Base-by-base conservation (phyloP, 2,329 filamentous ascomycete genomes). In the Raffaelea ambrosiae region DNA sequence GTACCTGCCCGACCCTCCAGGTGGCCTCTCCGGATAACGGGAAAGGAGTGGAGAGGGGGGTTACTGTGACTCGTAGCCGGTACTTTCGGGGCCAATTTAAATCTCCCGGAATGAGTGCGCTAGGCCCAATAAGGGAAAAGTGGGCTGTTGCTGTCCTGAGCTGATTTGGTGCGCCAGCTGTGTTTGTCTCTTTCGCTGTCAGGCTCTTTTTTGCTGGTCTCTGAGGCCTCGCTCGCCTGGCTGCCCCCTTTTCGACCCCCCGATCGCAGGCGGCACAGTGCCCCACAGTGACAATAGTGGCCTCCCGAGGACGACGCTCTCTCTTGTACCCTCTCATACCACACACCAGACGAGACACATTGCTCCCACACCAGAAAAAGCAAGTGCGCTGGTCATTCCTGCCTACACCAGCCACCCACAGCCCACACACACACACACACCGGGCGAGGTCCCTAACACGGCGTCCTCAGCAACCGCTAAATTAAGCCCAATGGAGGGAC, bases 51-150 rank as follows among this genome's bases (percentile, higher is more conserved):
- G 23, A 42, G 18, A n/a, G 26, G 20, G 40, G 16, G 5, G 11
- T 9, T 9, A 10, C 18, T 3, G 13, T 39, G 26, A 19, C 46
- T 31, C 45, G 53, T 53, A 54, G 35, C 23, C 22, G 43, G 46
- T 53, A 54, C 51, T 43, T 51, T 14, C 39, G 50, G 50, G 43
- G 40, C 44, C 50, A 50, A 44, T 51, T 48, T 52, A 52, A 56
- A 53, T 52, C 48, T 53, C 49, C 55, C 49, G 54, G 51, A 53
- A 54, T 51, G 43, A 51, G 39, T 3, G 31, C 2, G 47, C 52
- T 57, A 55, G 47, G n/a, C 51, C 42, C 7, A 19, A 51, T 46
- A 22, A 19, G 44, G 47, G 40, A 40, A 26, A 36, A 43, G 41
- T 52, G 53, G 49, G 38, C 18, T 49, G 43, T 29, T 26, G 46